Evolutionary conservation across 495 filamentous ascomycete species (phyloP).

Genomic region (Neurospora sp.): DNA sequence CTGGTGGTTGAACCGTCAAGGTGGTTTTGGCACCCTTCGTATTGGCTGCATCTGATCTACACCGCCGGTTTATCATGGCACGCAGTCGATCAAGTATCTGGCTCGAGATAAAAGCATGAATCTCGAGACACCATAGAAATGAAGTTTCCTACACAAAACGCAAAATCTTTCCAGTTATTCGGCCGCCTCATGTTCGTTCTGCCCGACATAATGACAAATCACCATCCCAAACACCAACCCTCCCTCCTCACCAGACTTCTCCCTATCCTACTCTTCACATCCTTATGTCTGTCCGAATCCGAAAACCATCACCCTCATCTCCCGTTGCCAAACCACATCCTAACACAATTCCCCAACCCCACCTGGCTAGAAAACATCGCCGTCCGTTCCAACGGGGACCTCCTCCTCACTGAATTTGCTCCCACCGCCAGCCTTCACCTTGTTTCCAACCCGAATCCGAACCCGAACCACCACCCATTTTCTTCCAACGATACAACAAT

Average conservation of each 20-base stretch:
- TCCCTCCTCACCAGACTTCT: background rate
- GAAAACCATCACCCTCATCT: background rate
- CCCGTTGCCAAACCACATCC: background rate
- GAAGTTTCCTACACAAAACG: no score
- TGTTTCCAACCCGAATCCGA: background rate
- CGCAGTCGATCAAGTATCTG: no score
- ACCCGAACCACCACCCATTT: background rate
- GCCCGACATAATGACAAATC: background rate
- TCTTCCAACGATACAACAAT: background rate
- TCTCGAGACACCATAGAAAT: no score
- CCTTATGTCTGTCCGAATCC: background rate
- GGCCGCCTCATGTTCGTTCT: no score
- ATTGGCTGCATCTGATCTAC: no score
- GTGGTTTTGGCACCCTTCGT: no score
- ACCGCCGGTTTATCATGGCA: no score
- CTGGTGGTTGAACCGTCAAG: no score
- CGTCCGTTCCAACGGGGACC: slow-evolving; percentile 24
- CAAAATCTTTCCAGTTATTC: no score
- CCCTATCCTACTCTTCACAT: background rate
- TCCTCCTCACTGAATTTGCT: slow-evolving; percentile 23
- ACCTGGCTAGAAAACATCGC: slow-evolving; percentile 34
- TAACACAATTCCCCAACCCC: slow-evolving; percentile 21
- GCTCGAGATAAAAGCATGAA: no score
- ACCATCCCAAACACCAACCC: background rate
- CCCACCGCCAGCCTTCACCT: slow-evolving; percentile 7